Conservation (phyloP, 129 eudicot genomes). For the Gnaphalium uliginosum region DNA sequence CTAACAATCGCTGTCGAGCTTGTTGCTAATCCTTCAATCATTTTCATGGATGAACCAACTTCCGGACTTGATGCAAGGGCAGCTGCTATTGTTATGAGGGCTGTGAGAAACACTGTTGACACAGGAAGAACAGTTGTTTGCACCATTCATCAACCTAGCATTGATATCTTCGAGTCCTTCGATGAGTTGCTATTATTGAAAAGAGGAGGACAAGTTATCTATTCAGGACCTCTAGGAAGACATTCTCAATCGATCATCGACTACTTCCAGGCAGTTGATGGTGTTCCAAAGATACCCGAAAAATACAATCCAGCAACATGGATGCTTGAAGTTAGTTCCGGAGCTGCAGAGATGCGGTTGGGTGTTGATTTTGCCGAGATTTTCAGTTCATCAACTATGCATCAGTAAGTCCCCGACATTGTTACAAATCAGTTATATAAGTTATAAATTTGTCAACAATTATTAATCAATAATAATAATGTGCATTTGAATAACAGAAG, state of each 20-base stretch:
- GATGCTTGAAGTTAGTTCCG: slow-evolving; percentile 76
- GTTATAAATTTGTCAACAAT: neutral
- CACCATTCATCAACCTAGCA: slow-evolving; percentile 93
- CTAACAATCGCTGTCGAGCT: slow-evolving; percentile 89
- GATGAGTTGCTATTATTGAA: slow-evolving; percentile 86
- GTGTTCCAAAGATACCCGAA: slow-evolving; percentile 58
- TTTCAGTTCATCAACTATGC: slow-evolving; percentile 40
- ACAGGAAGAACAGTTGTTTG: slow-evolving; percentile 95
- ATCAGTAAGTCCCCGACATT: slow-evolving; percentile 41
- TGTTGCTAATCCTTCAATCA: slow-evolving; percentile 93
- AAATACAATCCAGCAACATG: slow-evolving; percentile 70
- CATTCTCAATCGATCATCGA: slow-evolving; percentile 67
- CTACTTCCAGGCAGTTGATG: slow-evolving; percentile 59
- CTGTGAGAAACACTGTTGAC: slow-evolving; percentile 91
- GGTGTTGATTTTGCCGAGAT: slow-evolving; percentile 58
- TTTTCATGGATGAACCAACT: slow-evolving; percentile 95
- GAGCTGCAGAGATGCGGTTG: slow-evolving; percentile 47
- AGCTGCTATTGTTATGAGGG: slow-evolving; percentile 94
- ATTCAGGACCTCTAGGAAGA: slow-evolving; percentile 77
- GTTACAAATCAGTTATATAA: neutral
- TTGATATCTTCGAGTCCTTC: slow-evolving; percentile 90
- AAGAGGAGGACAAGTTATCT: slow-evolving; percentile 88
- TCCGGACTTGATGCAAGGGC: slow-evolving; percentile 97
- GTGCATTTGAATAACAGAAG: slow-evolving; percentile 19
- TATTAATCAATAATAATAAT: neutral